Conservation (phyloP, 257 asterid species). For the Petrea volubilis region DNA sequence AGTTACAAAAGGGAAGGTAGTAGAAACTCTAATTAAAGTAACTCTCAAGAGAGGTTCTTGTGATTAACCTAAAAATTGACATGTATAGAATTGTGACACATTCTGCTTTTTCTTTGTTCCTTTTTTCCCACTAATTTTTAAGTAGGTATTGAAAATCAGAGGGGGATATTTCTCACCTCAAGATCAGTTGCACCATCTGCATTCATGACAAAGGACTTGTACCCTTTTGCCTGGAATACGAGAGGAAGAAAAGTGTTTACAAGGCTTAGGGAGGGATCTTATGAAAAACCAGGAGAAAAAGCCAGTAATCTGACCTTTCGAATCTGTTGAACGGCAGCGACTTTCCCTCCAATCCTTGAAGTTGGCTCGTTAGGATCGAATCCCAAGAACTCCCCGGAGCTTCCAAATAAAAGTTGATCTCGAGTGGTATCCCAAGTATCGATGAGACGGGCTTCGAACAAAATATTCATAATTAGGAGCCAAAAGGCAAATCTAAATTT, state of each 20-base stretch:
- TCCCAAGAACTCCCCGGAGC: constrained; percentile 78
- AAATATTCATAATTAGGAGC: constrained; percentile 18
- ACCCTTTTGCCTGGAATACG: constrained; percentile 54
- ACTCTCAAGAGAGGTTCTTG: too few species aligned
- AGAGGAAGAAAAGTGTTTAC: neutral
- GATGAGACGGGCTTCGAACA: constrained; percentile 76
- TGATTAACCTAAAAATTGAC: too few species aligned
- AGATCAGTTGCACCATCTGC: constrained; percentile 99
- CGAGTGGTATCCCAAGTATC: constrained; percentile 69
- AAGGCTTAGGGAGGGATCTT: neutral
- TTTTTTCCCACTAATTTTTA: too few species aligned
- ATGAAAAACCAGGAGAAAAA: neutral
- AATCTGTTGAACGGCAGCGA: constrained; percentile 77
- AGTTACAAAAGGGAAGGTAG: too few species aligned
- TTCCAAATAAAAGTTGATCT: constrained; percentile 68
- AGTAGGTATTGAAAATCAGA: too few species aligned
- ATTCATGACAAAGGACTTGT: constrained; percentile 76
- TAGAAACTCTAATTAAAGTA: too few species aligned
- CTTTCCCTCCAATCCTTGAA: constrained; percentile 92
- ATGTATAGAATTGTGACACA: too few species aligned
- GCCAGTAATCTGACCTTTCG: constrained; percentile 54
- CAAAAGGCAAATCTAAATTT: too few species aligned
- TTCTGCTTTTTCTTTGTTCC: too few species aligned
- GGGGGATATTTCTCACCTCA: too few species aligned
- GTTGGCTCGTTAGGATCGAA: constrained; percentile 81